Percentiles rank a stretch among this genome's conserved stretches.
phyloP scores from a whole-genome alignment of 257 asterid genomes.

The Ajuga chamaepitys region DNA sequence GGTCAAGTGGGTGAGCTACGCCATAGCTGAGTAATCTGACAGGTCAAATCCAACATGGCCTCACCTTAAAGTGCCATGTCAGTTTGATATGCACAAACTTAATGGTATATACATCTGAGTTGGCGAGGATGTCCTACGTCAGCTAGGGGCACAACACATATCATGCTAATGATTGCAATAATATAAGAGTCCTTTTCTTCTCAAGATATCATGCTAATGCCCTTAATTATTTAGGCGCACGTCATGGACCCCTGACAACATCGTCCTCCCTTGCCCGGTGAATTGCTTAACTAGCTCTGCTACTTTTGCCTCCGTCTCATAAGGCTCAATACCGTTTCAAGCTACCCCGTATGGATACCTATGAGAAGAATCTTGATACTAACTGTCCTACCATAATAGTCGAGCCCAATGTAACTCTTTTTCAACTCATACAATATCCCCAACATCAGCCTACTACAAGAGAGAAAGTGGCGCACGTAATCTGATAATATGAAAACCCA shows the following conservation, averaged over 20 bases:
- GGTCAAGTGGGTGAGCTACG: too few relatives aligned
- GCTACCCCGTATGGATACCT: slow-evolving; percentile 87
- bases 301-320: slow-evolving; percentile 62
- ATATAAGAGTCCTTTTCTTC: slow-evolving; percentile 83
- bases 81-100: too few relatives aligned
- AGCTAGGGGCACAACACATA: too few relatives aligned
- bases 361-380: slow-evolving; percentile 90
- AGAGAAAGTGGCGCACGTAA: slow-evolving; percentile 82
- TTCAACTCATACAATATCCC: slow-evolving; percentile 79
- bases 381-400: slow-evolving; percentile 85
- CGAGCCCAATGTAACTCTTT: slow-evolving; percentile 82
- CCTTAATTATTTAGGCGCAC: slow-evolving; percentile 89
- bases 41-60: too few relatives aligned
- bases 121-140: too few relatives aligned
- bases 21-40: too few relatives aligned
- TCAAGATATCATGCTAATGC: slow-evolving; percentile 81
- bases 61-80: too few relatives aligned
- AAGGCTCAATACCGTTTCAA: slow-evolving; percentile 61
- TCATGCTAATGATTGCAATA: too few relatives aligned
- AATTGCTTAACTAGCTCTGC: slow-evolving; percentile 52
- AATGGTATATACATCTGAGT: too few relatives aligned
- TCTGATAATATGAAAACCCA: too few relatives aligned
- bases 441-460: slow-evolving; percentile 82
- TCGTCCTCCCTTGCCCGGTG: slow-evolving; percentile 47
- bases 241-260: slow-evolving; percentile 82